Conservation (phyloP, 2,329 filamentous ascomycete species). For the Xylariaceae sp. region DNA sequence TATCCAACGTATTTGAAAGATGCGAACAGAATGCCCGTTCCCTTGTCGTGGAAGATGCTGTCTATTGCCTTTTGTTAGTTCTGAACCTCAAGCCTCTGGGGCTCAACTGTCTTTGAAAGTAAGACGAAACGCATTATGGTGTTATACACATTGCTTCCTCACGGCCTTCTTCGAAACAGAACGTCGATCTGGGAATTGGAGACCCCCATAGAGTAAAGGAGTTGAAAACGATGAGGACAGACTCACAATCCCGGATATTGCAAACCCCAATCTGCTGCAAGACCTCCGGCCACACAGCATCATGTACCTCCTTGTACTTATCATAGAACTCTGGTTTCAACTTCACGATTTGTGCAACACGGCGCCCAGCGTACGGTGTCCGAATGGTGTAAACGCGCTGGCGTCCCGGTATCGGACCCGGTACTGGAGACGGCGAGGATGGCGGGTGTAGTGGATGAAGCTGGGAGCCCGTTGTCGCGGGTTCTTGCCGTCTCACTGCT, state of each 20-base stretch:
- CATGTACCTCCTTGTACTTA: constrained; percentile 71
- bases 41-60: constrained; percentile 67
- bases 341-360: constrained; percentile 69
- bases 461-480: constrained; percentile 3
- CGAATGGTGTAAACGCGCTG: constrained; percentile 20
- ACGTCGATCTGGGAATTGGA: too few relatives aligned
- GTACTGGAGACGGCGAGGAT: not conserved
- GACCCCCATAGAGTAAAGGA: too few relatives aligned
- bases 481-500: not conserved
- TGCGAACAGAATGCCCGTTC: constrained; percentile 63
- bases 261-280: constrained; percentile 70
- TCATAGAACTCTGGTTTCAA: constrained; percentile 63
- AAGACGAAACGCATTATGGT: not conserved
- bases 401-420: constrained; percentile 6
- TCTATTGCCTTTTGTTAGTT: constrained; percentile 40
- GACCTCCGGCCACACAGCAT: constrained; percentile 73
- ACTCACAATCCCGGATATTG: constrained; percentile 68
- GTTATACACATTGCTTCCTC: too few relatives aligned
- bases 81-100: not conserved
- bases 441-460: constrained; percentile 1
- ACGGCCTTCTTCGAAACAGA: too few relatives aligned
- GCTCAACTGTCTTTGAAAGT: not conserved
- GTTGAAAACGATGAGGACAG: too few relatives aligned
- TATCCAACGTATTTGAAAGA: constrained; percentile 76
- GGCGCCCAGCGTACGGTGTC: constrained; percentile 43